Percentiles rank a stretch among this genome's conserved stretches.
These are phyloP conservation scores for Nemania abortiva DNA, from an alignment of 2,329 filamentous ascomycete genomes.

Conservation along the genomic window DNA sequence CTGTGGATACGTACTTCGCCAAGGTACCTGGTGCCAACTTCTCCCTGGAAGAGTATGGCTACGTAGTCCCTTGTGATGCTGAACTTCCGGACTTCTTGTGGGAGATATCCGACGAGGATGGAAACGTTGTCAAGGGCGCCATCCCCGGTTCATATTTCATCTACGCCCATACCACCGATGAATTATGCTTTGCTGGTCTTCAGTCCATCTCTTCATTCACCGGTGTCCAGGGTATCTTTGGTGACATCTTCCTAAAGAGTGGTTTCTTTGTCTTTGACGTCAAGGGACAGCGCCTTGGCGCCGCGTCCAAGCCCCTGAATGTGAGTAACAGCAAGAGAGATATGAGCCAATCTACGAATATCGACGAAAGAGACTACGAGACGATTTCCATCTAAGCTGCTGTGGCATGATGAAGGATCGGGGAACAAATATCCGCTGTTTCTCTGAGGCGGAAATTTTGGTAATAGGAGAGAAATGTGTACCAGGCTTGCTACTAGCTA, in stretches of 20 bases:
- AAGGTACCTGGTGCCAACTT: slow-evolving; percentile 65
- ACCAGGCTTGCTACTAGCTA: background rate
- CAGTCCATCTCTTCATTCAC: slow-evolving; percentile 65
- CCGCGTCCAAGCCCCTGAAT: slow-evolving; percentile 57
- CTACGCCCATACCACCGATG: slow-evolving; percentile 64
- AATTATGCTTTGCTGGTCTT: slow-evolving; percentile 80
- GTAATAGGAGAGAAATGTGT: slow-evolving; percentile 7
- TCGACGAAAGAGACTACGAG: slow-evolving; percentile 7
- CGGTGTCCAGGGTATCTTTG: slow-evolving; percentile 75
- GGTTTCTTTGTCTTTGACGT: slow-evolving; percentile 80
- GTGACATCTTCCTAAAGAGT: slow-evolving; percentile 83
- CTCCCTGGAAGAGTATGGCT: slow-evolving; percentile 61
- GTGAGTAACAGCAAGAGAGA: slow-evolving; percentile 40
- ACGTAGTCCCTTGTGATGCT: slow-evolving; percentile 68
- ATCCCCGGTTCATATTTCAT: slow-evolving; percentile 68
- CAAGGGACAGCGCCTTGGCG: slow-evolving; percentile 59
- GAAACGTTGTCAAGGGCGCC: slow-evolving; percentile 60
- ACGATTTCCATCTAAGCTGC: slow-evolving; percentile 30
- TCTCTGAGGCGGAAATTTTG: background rate
- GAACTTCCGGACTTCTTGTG: slow-evolving; percentile 69
- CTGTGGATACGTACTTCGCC: slow-evolving; percentile 71
- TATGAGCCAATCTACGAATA: slow-evolving; percentile 5
- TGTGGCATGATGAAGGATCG: background rate
- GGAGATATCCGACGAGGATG: slow-evolving; percentile 61
- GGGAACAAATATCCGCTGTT: background rate